Conservation (phyloP, 1,139 yeast species). For the Taphrina deformans region DNA sequence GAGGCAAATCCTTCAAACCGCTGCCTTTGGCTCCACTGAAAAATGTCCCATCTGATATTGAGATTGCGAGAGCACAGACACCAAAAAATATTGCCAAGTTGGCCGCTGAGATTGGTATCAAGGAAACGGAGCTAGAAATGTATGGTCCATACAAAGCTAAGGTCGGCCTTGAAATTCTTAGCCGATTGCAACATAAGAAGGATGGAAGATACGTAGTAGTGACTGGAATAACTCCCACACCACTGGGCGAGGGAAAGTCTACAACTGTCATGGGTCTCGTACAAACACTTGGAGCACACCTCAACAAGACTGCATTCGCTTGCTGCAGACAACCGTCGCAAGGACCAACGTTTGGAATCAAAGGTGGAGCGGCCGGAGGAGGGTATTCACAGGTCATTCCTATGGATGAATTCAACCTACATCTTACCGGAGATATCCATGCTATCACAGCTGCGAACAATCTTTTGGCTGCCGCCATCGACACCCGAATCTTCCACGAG, state of each 20-base stretch:
- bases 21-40: constrained; percentile 62
- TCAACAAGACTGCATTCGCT: constrained; percentile 84
- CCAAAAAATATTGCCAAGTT: constrained; percentile 82
- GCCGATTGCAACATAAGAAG: constrained; percentile 65
- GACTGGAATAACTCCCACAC: constrained; percentile 98
- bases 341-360: constrained; percentile 99
- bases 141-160: constrained; percentile 93
- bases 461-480: constrained; percentile 94
- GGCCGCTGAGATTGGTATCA: constrained; percentile 81
- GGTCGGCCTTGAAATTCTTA: constrained; percentile 70
- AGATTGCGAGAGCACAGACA: constrained; percentile 82
- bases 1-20: constrained; percentile 50
- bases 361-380: constrained; percentile 94
- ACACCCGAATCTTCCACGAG: constrained; percentile 97
- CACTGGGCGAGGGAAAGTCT: constrained; percentile 96
- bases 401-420: constrained; percentile 99
- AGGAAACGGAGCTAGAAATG: constrained; percentile 80
- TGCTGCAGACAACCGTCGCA: constrained; percentile 97
- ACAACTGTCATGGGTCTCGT: constrained; percentile 96
- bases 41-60: constrained; percentile 94
- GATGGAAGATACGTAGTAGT: constrained; percentile 91
- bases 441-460: constrained; percentile 96
- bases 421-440: constrained; percentile 96
- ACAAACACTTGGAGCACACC: constrained; percentile 92
- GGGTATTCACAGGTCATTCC: constrained; percentile 98